Conservation (phyloP, 345 rosid species). For the Carallia brachiata region DNA sequence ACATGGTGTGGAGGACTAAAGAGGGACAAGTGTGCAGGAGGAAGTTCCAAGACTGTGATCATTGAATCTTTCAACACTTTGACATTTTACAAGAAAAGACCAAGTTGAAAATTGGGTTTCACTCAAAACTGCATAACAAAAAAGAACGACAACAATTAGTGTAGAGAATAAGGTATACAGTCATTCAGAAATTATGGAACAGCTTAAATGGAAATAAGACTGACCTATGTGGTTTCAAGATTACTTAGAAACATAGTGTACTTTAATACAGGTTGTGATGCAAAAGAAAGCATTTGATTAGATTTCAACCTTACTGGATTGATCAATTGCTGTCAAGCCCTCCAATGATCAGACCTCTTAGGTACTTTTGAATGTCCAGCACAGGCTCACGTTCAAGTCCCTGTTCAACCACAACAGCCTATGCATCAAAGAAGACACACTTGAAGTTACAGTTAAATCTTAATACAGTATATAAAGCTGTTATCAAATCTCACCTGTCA, state of each 20-base stretch:
- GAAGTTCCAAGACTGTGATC: no score
- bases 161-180: neutral
- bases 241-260: neutral
- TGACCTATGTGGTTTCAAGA: neutral
- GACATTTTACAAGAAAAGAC: no score
- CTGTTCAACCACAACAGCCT: conserved; percentile 93
- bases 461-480: conserved; percentile 65
- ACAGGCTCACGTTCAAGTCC: conserved; percentile 67
- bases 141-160: neutral
- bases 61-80: no score
- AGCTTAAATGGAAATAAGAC: no score
- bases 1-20: no score
- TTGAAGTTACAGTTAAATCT: conserved; percentile 44
- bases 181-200: neutral
- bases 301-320: conserved; percentile 63
- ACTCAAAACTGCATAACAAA: no score
- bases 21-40: no score
- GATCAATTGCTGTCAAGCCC: conserved; percentile 83
- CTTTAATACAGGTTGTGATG: neutral
- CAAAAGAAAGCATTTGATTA: neutral
- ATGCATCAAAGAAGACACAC: conserved; percentile 5
- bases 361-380: conserved; percentile 66
- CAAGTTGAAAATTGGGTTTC: no score
- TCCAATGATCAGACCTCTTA: conserved; percentile 64
- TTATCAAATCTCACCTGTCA: conserved; percentile 79